phyloP scores from a whole-genome alignment of 805 yeast genomes.

The Blastobotrys parvus region DNA sequence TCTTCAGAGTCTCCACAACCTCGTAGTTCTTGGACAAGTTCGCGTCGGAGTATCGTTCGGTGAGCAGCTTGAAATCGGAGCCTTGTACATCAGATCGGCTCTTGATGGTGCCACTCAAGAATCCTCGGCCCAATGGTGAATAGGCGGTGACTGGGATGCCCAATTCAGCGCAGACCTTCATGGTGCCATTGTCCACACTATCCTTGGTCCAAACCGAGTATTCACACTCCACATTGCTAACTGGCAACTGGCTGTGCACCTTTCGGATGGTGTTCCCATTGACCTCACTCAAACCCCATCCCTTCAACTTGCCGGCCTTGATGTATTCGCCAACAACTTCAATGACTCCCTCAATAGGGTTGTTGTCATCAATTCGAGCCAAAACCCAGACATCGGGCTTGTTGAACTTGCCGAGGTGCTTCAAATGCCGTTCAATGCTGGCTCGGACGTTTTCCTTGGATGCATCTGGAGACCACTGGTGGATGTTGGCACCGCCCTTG shows the following conservation, averaged over 20 bases:
- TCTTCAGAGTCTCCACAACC: slow-evolving; percentile 41
- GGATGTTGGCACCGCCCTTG: slow-evolving; percentile 50
- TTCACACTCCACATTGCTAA: slow-evolving; percentile 71
- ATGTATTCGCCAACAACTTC: slow-evolving; percentile 48
- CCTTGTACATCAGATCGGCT: neutral
- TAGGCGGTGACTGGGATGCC: slow-evolving; percentile 67
- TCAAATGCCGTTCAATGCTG: slow-evolving; percentile 40
- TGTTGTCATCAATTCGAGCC: slow-evolving; percentile 55
- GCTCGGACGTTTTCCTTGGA: slow-evolving; percentile 37
- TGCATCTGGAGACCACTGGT: slow-evolving; percentile 40
- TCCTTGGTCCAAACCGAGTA: slow-evolving; percentile 64
- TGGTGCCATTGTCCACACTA: slow-evolving; percentile 55
- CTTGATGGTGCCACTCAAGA: slow-evolving; percentile 52
- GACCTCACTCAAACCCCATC: slow-evolving; percentile 69
- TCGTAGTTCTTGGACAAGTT: slow-evolving; percentile 45
- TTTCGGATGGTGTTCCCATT: slow-evolving; percentile 50
- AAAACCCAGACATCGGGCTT: slow-evolving; percentile 51
- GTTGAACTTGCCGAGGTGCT: slow-evolving; percentile 9
- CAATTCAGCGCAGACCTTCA: slow-evolving; percentile 47
- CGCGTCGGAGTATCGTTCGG: slow-evolving; percentile 56
- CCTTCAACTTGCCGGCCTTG: slow-evolving; percentile 57
- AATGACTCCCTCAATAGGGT: slow-evolving; percentile 52
- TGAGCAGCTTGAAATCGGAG: slow-evolving; percentile 33
- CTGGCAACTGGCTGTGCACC: slow-evolving; percentile 47
- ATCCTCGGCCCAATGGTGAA: slow-evolving; percentile 77